A percentile compares a stretch with the other conserved stretches of the same genome.
Evolutionary conservation across 768 basidiomycete species (phyloP).

Genomic region (Tylopilus sp.): DNA sequence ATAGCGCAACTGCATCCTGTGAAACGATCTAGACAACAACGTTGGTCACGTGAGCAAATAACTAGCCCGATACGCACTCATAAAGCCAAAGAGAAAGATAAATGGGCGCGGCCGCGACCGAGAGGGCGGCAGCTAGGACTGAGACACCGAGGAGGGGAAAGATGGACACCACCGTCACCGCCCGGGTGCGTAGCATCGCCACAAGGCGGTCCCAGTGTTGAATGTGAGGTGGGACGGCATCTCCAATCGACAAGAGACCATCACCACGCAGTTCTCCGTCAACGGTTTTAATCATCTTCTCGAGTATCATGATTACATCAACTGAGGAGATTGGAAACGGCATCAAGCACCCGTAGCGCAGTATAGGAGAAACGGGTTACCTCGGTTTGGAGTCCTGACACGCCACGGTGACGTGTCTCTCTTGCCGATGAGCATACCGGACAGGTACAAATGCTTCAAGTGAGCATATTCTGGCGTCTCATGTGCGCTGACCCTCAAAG

Average conservation of each 20-base stretch:
- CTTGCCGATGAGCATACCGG: slow-evolving; percentile 13
- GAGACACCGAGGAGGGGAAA: slow-evolving; percentile 22
- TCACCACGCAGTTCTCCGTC: slow-evolving; percentile 17
- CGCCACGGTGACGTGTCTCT: slow-evolving; percentile 15
- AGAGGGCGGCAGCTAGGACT: slow-evolving; percentile 9
- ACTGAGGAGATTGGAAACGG: background rate
- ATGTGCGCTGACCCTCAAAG: background rate
- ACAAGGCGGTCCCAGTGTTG: slow-evolving; percentile 15
- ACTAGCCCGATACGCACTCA: slow-evolving; percentile 5
- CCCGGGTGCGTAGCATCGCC: background rate
- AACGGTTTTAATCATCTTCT: slow-evolving; percentile 18
- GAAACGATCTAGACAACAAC: background rate
- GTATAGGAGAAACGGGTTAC: background rate
- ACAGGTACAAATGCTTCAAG: slow-evolving; percentile 16
- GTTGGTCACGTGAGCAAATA: background rate
- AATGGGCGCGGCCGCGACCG: slow-evolving; percentile 4
- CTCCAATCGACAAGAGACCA: slow-evolving; percentile 15
- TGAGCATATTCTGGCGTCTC: slow-evolving; percentile 10
- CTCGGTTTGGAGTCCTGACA: slow-evolving; percentile 17
- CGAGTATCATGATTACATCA: slow-evolving; percentile 14
- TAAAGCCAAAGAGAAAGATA: slow-evolving; percentile 1
- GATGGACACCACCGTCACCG: background rate
- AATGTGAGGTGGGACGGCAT: slow-evolving; percentile 12
- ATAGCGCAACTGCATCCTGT: background rate
- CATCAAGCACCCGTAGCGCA: no score